Conservation (phyloP, 2,329 filamentous ascomycete species). For the Fusarium concolor region DNA sequence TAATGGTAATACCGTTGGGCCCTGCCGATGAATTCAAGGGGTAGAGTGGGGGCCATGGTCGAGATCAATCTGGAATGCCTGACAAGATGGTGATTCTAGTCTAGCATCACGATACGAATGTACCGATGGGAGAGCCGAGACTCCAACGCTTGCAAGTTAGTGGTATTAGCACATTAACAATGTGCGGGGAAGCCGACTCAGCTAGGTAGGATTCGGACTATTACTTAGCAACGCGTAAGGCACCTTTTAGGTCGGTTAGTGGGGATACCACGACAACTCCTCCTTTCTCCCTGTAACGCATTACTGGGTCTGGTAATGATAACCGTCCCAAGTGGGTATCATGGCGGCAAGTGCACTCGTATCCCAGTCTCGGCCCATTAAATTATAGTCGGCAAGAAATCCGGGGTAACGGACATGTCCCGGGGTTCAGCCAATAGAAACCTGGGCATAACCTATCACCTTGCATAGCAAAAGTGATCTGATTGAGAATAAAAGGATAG, state of each 20-base stretch:
- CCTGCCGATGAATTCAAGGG: neutral
- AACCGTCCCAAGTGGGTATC: neutral
- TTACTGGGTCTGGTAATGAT: neutral
- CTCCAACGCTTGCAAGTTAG: neutral
- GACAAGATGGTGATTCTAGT: neutral
- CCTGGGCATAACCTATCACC: rapidly evolving
- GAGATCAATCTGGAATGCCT: neutral
- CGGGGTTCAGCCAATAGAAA: rapidly evolving
- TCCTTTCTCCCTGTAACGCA: neutral
- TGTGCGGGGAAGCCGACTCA: constrained; percentile 1
- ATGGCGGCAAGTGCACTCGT: neutral
- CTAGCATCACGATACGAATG: neutral
- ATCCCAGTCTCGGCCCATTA: neutral
- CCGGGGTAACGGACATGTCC: neutral
- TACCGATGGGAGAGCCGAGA: neutral
- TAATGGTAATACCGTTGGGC: neutral
- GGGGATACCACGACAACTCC: neutral
- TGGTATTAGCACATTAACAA: neutral
- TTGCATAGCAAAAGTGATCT: neutral
- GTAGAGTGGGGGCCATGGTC: neutral
- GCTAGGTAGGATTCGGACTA: no score
- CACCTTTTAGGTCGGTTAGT: neutral
- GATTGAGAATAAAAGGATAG: neutral
- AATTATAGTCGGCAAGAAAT: neutral
- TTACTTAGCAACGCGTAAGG: no score